A percentile compares a stretch with the other conserved stretches of the same genome.
These are phyloP conservation scores for Backusella liffmaniae DNA, from an alignment of 192 early-diverging fungal species.

Conservation along the genomic window DNA sequence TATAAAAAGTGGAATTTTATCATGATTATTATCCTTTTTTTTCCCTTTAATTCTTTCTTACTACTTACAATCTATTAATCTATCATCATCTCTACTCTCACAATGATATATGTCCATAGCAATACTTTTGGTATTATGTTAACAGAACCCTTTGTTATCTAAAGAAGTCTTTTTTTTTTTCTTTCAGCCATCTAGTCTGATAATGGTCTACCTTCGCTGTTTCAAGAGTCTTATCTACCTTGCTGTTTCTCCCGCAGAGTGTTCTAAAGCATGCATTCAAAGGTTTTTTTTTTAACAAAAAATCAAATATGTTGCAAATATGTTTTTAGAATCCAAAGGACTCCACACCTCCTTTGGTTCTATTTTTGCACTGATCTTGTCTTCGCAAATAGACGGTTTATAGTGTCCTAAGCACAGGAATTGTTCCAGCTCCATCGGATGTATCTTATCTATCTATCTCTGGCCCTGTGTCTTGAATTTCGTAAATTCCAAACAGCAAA, in stretches of 20 bases:
- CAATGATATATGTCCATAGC: background rate
- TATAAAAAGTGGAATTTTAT: background rate
- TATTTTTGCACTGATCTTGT: background rate
- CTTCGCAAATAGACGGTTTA: background rate
- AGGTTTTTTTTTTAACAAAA: background rate
- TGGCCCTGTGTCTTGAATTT: background rate
- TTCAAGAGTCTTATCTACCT: background rate
- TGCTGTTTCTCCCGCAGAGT: background rate
- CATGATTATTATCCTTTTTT: background rate
- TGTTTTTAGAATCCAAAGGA: background rate
- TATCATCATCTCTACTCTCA: too few species aligned
- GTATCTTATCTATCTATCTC: background rate
- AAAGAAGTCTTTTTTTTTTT: background rate
- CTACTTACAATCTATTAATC: background rate
- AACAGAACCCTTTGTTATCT: background rate
- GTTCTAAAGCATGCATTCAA: background rate
- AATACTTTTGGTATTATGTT: background rate
- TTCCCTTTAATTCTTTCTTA: background rate
- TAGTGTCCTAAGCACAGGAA: background rate
- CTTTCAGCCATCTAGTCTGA: background rate
- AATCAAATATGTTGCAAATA: background rate
- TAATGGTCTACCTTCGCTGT: background rate
- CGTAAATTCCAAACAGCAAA: background rate
- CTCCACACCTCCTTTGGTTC: background rate
- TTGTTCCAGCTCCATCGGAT: background rate